phyloP scores from a whole-genome alignment of 495 filamentous ascomycete genomes.

The Aspergillus cavernicola region DNA sequence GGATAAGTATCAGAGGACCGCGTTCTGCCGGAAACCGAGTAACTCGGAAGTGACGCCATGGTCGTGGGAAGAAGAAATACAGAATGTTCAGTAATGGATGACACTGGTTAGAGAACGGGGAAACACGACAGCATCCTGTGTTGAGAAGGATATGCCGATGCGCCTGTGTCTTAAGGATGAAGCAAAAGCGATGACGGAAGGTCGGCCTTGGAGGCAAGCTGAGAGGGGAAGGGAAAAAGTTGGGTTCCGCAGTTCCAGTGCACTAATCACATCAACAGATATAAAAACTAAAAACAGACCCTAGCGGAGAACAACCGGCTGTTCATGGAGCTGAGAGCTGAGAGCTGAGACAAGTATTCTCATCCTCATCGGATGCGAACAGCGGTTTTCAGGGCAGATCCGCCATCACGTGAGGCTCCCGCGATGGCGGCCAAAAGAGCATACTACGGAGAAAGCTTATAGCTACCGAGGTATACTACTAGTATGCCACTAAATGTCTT shows the following conservation, averaged over 20 bases:
- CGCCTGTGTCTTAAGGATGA: background rate
- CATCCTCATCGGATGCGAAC: slow-evolving; percentile 1
- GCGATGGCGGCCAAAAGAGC: background rate
- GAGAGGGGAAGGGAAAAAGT: background rate
- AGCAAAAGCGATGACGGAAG: slow-evolving; percentile 5
- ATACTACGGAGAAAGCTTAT: background rate
- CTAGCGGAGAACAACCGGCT: too few species aligned
- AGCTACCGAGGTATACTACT: too few species aligned
- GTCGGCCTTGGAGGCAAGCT: background rate
- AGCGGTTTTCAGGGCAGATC: background rate
- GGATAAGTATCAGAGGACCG: slow-evolving; percentile 29
- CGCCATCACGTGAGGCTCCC: slow-evolving; percentile 4
- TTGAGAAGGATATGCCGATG: background rate
- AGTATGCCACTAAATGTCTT: background rate
- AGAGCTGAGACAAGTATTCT: background rate
- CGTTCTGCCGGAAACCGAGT: slow-evolving; percentile 29
- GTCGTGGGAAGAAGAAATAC: background rate
- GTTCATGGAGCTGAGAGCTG: background rate
- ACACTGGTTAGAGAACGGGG: slow-evolving; percentile 1
- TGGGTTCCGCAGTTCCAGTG: background rate
- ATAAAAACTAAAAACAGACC: background rate
- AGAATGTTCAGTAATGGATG: background rate
- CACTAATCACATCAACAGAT: background rate
- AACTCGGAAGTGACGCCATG: slow-evolving; percentile 41
- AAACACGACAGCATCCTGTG: slow-evolving; percentile 14